Conservation (phyloP, 1,284 basidiomycete species). For the Boletus semigastroideus region DNA sequence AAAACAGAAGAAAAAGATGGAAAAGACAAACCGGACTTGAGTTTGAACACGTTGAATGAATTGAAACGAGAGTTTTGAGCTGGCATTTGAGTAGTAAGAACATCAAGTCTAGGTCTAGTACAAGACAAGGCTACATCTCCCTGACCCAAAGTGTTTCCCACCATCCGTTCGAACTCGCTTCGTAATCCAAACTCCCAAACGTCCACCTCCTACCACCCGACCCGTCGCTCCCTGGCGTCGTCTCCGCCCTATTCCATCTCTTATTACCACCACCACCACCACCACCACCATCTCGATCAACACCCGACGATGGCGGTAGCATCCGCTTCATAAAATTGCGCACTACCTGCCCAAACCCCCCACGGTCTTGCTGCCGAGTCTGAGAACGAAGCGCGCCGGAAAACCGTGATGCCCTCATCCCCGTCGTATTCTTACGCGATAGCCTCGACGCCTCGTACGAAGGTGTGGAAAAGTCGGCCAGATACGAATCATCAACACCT, state of each 20-base stretch:
- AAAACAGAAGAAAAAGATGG: neutral
- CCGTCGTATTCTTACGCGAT: neutral
- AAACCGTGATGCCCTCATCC: neutral
- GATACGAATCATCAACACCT: slow-evolving; percentile 1
- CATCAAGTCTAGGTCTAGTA: too few relatives aligned
- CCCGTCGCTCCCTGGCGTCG: slow-evolving; percentile 19
- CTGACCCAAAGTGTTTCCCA: slow-evolving; percentile 20
- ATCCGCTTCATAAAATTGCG: slow-evolving; percentile 26
- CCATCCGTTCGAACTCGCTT: slow-evolving; percentile 16
- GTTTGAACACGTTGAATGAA: slow-evolving; percentile 59
- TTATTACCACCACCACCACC: neutral
- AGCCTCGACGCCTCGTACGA: slow-evolving; percentile 1
- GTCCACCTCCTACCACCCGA: slow-evolving; percentile 24
- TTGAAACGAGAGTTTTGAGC: slow-evolving; percentile 51
- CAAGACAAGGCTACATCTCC: too few relatives aligned
- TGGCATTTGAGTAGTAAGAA: too few relatives aligned
- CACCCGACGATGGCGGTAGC: slow-evolving; percentile 13
- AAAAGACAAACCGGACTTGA: slow-evolving; percentile 16
- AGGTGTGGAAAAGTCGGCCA: slow-evolving; percentile 18
- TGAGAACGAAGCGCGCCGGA: neutral
- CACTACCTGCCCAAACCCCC: slow-evolving; percentile 23
- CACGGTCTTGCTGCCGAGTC: slow-evolving; percentile 2
- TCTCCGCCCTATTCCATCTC: neutral
- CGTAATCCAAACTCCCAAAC: slow-evolving; percentile 10
- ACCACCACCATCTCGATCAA: neutral